phyloP scores from a whole-genome alignment of 2,329 filamentous ascomycete species.

The Leptographium wingfieldii region DNA sequence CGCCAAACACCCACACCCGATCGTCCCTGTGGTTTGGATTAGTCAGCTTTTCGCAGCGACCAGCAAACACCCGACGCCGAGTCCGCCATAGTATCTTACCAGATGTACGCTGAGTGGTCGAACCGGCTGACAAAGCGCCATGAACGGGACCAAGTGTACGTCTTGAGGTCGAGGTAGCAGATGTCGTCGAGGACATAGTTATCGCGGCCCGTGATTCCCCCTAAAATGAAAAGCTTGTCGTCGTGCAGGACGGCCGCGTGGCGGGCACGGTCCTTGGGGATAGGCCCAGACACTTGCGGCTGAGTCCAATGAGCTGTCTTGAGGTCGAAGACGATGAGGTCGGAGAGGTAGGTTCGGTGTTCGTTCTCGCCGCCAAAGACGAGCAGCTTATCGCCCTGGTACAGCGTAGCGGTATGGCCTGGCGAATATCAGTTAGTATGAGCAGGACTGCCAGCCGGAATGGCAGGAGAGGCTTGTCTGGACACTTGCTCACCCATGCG shows the following conservation, averaged over 20 bases:
- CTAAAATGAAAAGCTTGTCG: conserved; percentile 90
- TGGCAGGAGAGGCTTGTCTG: neutral
- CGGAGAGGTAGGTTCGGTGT: conserved; percentile 86
- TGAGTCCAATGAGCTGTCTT: conserved; percentile 93
- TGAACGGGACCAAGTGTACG: conserved; percentile 90
- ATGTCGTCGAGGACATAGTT: conserved; percentile 91
- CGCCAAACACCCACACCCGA: conserved; percentile 92
- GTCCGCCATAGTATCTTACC: conserved; percentile 26
- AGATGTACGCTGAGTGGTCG: conserved; percentile 90
- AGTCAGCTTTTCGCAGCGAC: neutral
- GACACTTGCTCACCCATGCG: conserved; percentile 62
- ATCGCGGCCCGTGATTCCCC: conserved; percentile 87
- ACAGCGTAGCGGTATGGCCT: conserved; percentile 92
- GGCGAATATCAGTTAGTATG: neutral
- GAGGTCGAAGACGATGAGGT: conserved; percentile 91
- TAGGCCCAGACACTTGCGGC: conserved; percentile 69
- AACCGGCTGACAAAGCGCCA: conserved; percentile 95
- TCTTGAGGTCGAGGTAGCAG: conserved; percentile 92
- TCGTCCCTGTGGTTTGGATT: conserved; percentile 38
- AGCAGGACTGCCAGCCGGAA: neutral
- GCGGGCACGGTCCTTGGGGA: conserved; percentile 80
- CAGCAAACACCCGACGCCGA: no score
- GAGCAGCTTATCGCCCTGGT: conserved; percentile 87
- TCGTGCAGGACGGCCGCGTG: conserved; percentile 92
- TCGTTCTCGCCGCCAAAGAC: conserved; percentile 98